Evolutionary conservation across 2,329 filamentous ascomycete genomes (phyloP).

Genomic region (Myotisia sp.): DNA sequence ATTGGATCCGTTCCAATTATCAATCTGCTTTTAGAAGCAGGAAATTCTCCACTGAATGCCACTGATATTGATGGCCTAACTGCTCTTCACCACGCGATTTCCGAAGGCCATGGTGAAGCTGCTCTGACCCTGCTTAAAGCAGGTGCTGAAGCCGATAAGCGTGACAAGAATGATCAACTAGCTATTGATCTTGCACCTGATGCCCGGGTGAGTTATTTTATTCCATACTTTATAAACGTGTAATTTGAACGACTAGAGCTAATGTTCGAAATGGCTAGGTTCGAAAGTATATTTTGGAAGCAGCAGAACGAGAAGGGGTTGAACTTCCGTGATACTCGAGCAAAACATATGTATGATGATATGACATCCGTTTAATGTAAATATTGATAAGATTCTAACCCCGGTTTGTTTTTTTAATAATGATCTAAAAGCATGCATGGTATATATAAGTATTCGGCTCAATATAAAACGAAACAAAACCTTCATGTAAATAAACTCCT

Average conservation of each 20-base stretch:
- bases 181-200: slow-evolving; percentile 78
- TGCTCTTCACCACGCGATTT: slow-evolving; percentile 63
- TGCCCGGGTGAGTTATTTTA: slow-evolving; percentile 47
- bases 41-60: slow-evolving; percentile 65
- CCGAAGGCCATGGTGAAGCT: slow-evolving; percentile 56
- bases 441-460: too few relatives aligned
- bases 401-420: too few relatives aligned
- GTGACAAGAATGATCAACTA: slow-evolving; percentile 53
- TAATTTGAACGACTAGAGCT: neutral
- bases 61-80: slow-evolving; percentile 73
- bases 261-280: slow-evolving; percentile 42
- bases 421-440: neutral
- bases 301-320: slow-evolving; percentile 73
- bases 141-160: slow-evolving; percentile 69
- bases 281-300: slow-evolving; percentile 59
- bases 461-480: too few relatives aligned
- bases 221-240: neutral
- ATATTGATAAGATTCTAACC: neutral
- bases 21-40: slow-evolving; percentile 59
- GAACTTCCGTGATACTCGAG: slow-evolving; percentile 35
- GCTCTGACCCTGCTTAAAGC: slow-evolving; percentile 70
- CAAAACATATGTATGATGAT: too few relatives aligned
- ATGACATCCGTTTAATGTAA: neutral
- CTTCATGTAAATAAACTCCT: too few relatives aligned
- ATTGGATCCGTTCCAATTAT: slow-evolving; percentile 81